These are phyloP conservation scores for Stemphylium lycopersici DNA, from an alignment of 2,329 filamentous ascomycete species.

Conservation along the genomic window DNA sequence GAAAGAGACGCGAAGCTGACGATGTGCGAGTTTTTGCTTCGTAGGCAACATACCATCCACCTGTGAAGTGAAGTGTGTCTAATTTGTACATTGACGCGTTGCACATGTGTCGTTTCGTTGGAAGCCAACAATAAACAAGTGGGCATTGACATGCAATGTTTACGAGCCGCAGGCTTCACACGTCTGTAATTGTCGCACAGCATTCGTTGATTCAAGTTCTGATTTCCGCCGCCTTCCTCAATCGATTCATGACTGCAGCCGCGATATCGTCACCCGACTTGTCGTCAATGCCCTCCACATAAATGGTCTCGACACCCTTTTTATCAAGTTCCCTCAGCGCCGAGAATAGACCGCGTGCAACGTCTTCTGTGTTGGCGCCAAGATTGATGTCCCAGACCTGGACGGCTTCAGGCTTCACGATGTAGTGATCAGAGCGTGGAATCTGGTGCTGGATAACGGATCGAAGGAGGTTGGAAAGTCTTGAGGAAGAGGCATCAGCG, in stretches of 20 bases:
- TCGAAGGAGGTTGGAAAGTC: slow-evolving; percentile 41
- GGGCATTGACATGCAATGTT: not conserved
- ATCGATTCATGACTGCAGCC: slow-evolving; percentile 65
- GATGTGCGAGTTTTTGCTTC: too few relatives aligned
- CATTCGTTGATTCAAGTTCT: slow-evolving; percentile 1
- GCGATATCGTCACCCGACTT: slow-evolving; percentile 77
- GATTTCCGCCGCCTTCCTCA: slow-evolving; percentile 56
- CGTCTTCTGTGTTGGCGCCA: slow-evolving; percentile 71
- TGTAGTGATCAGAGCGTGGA: slow-evolving; percentile 34
- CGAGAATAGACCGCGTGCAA: slow-evolving; percentile 87
- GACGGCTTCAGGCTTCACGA: slow-evolving; percentile 9
- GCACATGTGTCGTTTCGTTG: not conserved
- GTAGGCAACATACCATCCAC: too few relatives aligned
- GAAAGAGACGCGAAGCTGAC: too few relatives aligned
- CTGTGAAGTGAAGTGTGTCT: too few relatives aligned
- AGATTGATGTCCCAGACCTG: slow-evolving; percentile 72
- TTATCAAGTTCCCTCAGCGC: slow-evolving; percentile 85
- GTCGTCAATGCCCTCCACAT: slow-evolving; percentile 82
- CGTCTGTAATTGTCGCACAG: not conserved
- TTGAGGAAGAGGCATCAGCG: slow-evolving; percentile 1
- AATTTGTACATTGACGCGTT: too few relatives aligned
- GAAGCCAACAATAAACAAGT: not conserved
- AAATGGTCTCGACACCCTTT: slow-evolving; percentile 78
- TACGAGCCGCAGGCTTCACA: not conserved
- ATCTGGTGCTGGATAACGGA: slow-evolving; percentile 44